Evolutionary conservation across 441 rosid genomes (phyloP).

Genomic region (Kokia cookei): DNA sequence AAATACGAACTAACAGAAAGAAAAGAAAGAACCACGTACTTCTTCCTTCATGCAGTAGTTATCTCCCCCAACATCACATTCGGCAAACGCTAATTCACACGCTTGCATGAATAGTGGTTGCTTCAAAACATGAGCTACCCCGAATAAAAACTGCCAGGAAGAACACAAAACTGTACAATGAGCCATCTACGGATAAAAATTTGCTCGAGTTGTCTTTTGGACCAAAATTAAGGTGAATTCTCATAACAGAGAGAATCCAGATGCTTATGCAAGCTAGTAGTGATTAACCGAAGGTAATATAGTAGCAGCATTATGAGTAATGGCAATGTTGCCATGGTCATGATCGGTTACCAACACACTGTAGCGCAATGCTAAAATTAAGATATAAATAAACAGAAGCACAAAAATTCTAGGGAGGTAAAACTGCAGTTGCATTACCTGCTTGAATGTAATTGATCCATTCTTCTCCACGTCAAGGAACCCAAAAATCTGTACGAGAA

Average conservation of each 20-base stretch:
- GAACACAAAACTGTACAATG: not conserved
- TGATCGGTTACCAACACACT: not conserved
- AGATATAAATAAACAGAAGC: not conserved
- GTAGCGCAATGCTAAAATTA: not conserved
- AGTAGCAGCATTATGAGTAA: not conserved
- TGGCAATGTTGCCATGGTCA: not conserved
- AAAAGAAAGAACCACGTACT: slow-evolving; percentile 30
- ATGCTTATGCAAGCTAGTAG: not conserved
- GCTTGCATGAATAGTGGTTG: slow-evolving; percentile 59
- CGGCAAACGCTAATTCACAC: slow-evolving; percentile 56
- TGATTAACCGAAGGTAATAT: not conserved
- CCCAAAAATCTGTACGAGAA: slow-evolving; percentile 57
- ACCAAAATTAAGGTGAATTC: not conserved
- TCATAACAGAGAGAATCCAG: not conserved
- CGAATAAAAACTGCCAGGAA: slow-evolving; percentile 67
- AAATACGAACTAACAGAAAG: not conserved
- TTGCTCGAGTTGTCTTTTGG: not conserved
- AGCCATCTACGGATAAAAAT: not conserved
- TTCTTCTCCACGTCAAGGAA: slow-evolving; percentile 73
- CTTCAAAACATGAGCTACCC: slow-evolving; percentile 63
- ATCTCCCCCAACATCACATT: slow-evolving; percentile 41
- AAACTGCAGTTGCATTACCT: slow-evolving; percentile 35
- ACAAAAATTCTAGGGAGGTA: not conserved
- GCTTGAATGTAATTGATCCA: slow-evolving; percentile 78
- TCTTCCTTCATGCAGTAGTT: slow-evolving; percentile 49